Conservation (phyloP, 1,284 basidiomycete species). For the Tetrapyrgos nigripes region DNA sequence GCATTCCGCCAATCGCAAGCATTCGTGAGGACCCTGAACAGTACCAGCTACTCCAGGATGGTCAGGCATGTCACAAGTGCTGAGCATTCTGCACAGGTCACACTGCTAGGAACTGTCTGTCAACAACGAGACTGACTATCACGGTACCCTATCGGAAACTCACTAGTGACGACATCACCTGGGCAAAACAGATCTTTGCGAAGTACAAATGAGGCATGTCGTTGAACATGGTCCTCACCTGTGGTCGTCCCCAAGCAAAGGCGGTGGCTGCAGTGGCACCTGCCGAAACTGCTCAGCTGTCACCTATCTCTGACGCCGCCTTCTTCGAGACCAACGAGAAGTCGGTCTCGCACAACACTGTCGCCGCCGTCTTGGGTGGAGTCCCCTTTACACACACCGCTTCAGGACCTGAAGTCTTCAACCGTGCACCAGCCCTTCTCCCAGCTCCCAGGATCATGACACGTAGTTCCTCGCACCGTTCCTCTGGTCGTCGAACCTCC, state of each 20-base stretch:
- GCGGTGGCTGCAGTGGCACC: neutral
- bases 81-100: neutral
- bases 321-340: no score
- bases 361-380: no score
- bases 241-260: neutral
- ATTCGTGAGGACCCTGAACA: neutral
- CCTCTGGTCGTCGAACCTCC: neutral
- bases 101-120: neutral
- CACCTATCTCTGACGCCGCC: no score
- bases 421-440: no score
- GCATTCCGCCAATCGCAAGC: neutral
- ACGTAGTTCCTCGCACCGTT: neutral
- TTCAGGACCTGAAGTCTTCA: no score
- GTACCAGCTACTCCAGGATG: neutral
- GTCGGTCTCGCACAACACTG: neutral
- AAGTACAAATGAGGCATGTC: neutral
- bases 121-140: neutral
- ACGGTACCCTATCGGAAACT: neutral
- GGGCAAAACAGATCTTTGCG: neutral
- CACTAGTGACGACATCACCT: neutral
- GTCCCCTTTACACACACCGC: no score
- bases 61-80: neutral
- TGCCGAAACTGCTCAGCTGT: no score
- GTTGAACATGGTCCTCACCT: neutral
- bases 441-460: no score